Percentiles rank a stretch among this genome's conserved stretches.
These are phyloP conservation scores for Candida succiphila DNA, from an alignment of 805 yeast genomes.

Conservation along the genomic window DNA sequence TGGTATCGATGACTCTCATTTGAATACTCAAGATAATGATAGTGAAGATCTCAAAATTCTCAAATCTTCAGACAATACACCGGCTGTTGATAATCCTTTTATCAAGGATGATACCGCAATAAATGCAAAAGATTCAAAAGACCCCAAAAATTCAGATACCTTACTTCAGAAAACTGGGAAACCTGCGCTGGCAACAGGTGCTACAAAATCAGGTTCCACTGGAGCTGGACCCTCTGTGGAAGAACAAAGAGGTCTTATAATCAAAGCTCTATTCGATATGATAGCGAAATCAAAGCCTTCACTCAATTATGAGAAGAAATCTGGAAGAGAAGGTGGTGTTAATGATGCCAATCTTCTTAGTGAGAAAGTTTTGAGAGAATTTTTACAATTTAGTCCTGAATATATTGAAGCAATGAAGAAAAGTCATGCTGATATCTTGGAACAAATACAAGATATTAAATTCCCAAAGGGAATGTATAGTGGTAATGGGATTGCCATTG, in stretches of 20 bases:
- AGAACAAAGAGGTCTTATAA: constrained; percentile 8
- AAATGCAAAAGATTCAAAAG: too few relatives aligned
- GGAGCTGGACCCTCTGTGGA: too few relatives aligned
- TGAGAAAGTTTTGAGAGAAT: constrained; percentile 8
- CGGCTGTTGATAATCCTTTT: too few relatives aligned
- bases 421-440: constrained; percentile 34
- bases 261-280: constrained; percentile 13
- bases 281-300: constrained; percentile 10
- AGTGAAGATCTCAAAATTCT: too few relatives aligned
- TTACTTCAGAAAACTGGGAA: too few relatives aligned
- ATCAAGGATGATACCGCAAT: too few relatives aligned
- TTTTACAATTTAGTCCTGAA: constrained; percentile 28
- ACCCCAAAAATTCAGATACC: too few relatives aligned
- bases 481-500: constrained; percentile 49
- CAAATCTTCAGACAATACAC: too few relatives aligned
- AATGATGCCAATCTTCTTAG: constrained; percentile 5
- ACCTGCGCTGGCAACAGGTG: too few relatives aligned
- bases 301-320: constrained; percentile 4
- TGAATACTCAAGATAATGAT: too few relatives aligned
- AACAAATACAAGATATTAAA: constrained; percentile 25
- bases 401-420: constrained; percentile 32
- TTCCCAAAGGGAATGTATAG: constrained; percentile 26
- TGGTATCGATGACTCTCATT: too few relatives aligned
- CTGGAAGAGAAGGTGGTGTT: constrained; percentile 6
- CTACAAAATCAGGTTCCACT: too few relatives aligned